These are phyloP conservation scores for Aspergillus ibericus DNA, from an alignment of 2,329 filamentous ascomycete species.

Conservation along the genomic window DNA sequence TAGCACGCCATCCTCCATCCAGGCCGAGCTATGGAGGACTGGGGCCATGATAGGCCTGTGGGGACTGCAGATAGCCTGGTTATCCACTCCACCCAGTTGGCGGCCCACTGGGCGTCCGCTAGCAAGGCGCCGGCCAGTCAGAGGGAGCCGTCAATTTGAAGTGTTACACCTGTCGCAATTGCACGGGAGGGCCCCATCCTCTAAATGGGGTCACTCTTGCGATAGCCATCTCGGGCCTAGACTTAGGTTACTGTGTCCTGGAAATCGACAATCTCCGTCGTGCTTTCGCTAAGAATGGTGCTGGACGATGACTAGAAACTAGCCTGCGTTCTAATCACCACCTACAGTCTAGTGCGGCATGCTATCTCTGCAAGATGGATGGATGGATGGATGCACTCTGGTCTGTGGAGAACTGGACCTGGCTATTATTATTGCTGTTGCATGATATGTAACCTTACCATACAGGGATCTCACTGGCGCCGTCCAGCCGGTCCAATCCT, in stretches of 20 bases:
- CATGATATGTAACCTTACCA: conserved; percentile 2
- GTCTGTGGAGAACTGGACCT: not conserved
- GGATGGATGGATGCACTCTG: not conserved
- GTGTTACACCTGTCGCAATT: not conserved
- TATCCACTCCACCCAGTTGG: not conserved
- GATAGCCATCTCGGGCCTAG: not conserved
- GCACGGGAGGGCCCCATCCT: not conserved
- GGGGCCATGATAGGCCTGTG: not conserved
- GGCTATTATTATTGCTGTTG: not conserved
- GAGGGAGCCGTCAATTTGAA: not conserved
- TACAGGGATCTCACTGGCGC: not conserved
- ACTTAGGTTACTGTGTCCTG: not conserved
- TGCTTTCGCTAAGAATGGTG: not conserved
- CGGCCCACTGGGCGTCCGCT: not conserved
- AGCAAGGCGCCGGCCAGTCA: not conserved
- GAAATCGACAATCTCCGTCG: not conserved
- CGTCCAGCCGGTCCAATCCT: no score
- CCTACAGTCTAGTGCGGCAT: not conserved
- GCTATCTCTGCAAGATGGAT: not conserved
- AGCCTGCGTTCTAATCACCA: not conserved
- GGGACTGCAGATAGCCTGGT: not conserved
- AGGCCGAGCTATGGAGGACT: not conserved
- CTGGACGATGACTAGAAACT: not conserved
- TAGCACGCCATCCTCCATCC: not conserved
- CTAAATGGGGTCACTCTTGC: not conserved